Percentiles rank a stretch among this genome's conserved stretches.
phyloP scores from a whole-genome alignment of 2,329 filamentous ascomycete genomes.

The Fusarium drepaniforme region DNA sequence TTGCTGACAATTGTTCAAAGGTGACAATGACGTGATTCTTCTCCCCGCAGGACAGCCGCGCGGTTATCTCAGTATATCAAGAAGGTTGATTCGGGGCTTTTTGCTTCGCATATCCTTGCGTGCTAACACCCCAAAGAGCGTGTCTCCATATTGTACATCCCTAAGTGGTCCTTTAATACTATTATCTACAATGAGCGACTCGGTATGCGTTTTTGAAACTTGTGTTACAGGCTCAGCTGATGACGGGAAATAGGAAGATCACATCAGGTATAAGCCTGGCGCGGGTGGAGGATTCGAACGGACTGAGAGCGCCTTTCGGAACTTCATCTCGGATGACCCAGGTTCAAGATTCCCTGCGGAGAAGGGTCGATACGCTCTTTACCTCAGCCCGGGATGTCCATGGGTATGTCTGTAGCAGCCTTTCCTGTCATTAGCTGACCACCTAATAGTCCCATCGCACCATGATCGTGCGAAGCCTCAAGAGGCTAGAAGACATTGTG shows the following conservation, averaged over 20 bases:
- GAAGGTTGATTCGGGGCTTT: neutral
- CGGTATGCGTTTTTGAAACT: neutral
- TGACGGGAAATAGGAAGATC: constrained; percentile 18
- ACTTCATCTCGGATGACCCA: constrained; percentile 64
- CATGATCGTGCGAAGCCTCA: constrained; percentile 78
- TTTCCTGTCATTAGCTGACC: neutral
- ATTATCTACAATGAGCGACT: constrained; percentile 16
- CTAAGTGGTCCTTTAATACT: neutral
- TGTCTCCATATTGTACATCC: neutral
- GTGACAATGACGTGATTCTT: neutral
- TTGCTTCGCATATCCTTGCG: neutral
- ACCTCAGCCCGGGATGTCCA: constrained; percentile 71
- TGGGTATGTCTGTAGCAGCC: constrained; percentile 59
- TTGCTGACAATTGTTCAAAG: neutral
- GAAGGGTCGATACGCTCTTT: constrained; percentile 71
- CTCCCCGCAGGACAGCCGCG: neutral
- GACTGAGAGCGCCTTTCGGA: constrained; percentile 66
- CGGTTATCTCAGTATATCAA: neutral
- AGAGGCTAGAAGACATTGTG: constrained; percentile 79
- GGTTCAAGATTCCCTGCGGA: constrained; percentile 68
- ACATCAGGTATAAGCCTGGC: constrained; percentile 10
- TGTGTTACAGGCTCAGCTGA: no score
- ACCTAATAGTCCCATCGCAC: constrained; percentile 73
- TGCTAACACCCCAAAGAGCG: no score
- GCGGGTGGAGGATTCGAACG: constrained; percentile 64